Evolutionary conservation across 768 basidiomycete species (phyloP), one percentile per base, ranked within the genome.

Genomic region (Termitomyces sp.): DNA sequence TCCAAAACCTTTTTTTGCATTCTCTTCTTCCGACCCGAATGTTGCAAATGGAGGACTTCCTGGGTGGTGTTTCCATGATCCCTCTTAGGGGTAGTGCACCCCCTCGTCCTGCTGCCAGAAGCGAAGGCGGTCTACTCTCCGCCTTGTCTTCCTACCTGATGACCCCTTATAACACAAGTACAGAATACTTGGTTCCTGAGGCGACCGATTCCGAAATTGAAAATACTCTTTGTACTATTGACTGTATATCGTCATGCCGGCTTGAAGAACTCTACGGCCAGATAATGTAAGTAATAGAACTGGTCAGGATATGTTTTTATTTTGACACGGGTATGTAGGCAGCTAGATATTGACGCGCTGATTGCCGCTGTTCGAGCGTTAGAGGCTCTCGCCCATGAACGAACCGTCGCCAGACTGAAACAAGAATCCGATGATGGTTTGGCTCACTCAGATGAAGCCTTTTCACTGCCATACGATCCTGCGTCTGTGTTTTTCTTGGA

Each of bases 31-130:
- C 97, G 0, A 86, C 81, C 10, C 82, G 89, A 54, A 92, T 99
- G 90, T 77, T 97, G 11, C 94, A 96, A 72, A 96, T 97, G 92
- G 96, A 97, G 71, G 97, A 98, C 70, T 98, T 99, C 77, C 83
- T 98, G 9, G 94, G 94, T n/a, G 96, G 95, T 15, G 86, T 88
- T 37, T 91, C 93, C 7, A 89, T 88, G 79, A 98, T 98, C 66
- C 96, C 97, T 31, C 80, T 98, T 48, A 86, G 89, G 62, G 86
- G 92, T 29, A 84, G 83, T 65, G 82, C 86, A 64, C 85, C 90
- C 2, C 79, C 84, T 34, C 83, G 85, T 52, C 74, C 84, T 48
- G 79, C 86, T 50, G 75, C 85, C 34, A 79, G 89, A 72, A 84
- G 78, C 53, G 96, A 98, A 60, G 92, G 91, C n/a, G 97, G 97